phyloP scores from a whole-genome alignment of 2,329 filamentous ascomycete species.

The Epichloe aotearoae region DNA sequence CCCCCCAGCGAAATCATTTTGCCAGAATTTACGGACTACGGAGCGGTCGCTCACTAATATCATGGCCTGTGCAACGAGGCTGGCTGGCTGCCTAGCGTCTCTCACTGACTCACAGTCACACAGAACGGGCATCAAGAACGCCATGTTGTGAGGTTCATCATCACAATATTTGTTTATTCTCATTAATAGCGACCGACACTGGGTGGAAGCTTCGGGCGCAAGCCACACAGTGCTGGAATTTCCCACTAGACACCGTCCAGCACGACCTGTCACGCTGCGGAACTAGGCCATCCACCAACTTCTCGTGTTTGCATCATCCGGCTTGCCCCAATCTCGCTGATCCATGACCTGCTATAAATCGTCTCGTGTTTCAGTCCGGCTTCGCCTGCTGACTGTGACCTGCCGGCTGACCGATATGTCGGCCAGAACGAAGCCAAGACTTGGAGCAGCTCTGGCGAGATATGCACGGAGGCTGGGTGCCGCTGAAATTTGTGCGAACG shows the following conservation, averaged over 20 bases:
- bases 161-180: too few relatives aligned
- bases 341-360: background rate
- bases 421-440: background rate
- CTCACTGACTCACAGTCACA: background rate
- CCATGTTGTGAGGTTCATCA: too few relatives aligned
- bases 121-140: background rate
- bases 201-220: too few relatives aligned
- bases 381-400: background rate
- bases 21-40: too few relatives aligned
- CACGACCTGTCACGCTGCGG: too few relatives aligned
- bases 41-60: background rate
- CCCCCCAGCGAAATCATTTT: background rate
- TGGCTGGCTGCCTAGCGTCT: background rate
- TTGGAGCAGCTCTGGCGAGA: background rate
- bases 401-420: background rate
- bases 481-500: background rate
- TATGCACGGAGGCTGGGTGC: too few relatives aligned
- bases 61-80: background rate
- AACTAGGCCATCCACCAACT: background rate
- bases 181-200: too few relatives aligned
- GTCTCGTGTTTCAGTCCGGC: background rate
- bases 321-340: background rate
- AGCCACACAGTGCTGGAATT: too few relatives aligned
- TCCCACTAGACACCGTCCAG: too few relatives aligned
- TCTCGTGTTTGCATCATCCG: background rate